Evolutionary conservation across 1,284 basidiomycete genomes (phyloP).

Genomic region (Filobasidium uniguttulatum): DNA sequence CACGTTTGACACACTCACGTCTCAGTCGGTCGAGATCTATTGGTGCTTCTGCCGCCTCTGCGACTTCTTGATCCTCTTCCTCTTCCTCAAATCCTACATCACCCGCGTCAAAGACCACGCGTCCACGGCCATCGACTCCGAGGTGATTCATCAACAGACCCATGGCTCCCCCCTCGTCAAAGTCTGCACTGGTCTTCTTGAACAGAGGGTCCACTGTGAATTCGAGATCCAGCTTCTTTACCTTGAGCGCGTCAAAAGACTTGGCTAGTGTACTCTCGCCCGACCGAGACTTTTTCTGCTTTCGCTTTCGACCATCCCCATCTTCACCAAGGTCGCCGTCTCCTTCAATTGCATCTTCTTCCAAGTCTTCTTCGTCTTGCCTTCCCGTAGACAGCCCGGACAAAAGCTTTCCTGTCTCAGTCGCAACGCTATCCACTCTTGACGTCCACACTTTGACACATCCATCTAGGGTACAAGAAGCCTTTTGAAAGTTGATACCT

Average conservation of each 20-base stretch:
- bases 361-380: constrained; percentile 23
- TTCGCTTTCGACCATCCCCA: constrained; percentile 39
- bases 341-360: constrained; percentile 43
- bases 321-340: constrained; percentile 46
- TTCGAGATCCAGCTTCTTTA: constrained; percentile 87
- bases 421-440: constrained; percentile 90
- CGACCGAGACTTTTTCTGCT: constrained; percentile 44
- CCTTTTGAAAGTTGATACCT: constrained; percentile 96
- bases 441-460: constrained; percentile 99
- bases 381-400: constrained; percentile 62
- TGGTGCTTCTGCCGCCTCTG: constrained; percentile 24
- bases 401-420: constrained; percentile 89
- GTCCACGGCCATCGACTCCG: constrained; percentile 65
- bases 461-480: constrained; percentile 91
- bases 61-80: constrained; percentile 49
- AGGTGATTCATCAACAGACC: constrained; percentile 89
- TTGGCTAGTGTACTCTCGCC: constrained; percentile 74
- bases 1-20: constrained; percentile 40
- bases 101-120: constrained; percentile 92
- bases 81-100: constrained; percentile 63
- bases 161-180: constrained; percentile 94
- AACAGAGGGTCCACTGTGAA: constrained; percentile 94
- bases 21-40: constrained; percentile 48
- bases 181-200: constrained; percentile 94
- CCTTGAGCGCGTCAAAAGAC: constrained; percentile 61